Evolutionary conservation across 1,284 basidiomycete species (phyloP), one percentile per base, ranked within the genome.

Genomic region (Trichosporon inkin): DNA sequence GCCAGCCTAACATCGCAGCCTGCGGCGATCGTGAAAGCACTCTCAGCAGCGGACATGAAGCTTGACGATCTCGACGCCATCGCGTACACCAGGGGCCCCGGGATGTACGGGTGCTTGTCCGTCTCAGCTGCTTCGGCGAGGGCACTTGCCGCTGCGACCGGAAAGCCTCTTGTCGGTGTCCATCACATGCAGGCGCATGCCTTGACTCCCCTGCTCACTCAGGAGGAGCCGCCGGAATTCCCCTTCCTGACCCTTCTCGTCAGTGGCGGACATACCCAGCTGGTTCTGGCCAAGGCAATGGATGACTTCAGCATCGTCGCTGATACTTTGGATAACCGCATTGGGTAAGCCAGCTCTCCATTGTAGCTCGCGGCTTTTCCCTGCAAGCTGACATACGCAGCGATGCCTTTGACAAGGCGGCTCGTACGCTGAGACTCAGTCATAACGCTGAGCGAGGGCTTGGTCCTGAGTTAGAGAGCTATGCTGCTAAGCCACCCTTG

Each of bases 181-280:
- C 90, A 96, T 76, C 93, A 96, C 71, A 96, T 96, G 93, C 92
- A 95, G 90, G 94, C 90, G 0, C 93, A 97, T 70, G 90, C 94
- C 0, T 81, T 96, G 1, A 96, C 92, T 0, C 83, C 89, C 0
- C 77, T 91, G 24, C 82, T 96, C 10, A 93, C 92, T 0, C 72
- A 80, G 35, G 37, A 64, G 0, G 69, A 81, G 17, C 79, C 80
- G 5, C 90, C 90, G 0, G 67, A 71, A 13, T 96, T 88, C 71
- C 94, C 94, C 0, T 96, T 94, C 80, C 82, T 96, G 37, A 88
- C 88, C 0, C 81, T 96, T 11, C 82, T 97, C 22, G 82, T 94
- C 53, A 92, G 90, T 0, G 94, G 94, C 19, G 93, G 93, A 1
- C 93, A 97, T 72, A 93, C 93, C 0, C 81, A 95, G 49, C 82